Conservation (phyloP, 768 basidiomycete species). For the Auricularia auricula-judae region DNA sequence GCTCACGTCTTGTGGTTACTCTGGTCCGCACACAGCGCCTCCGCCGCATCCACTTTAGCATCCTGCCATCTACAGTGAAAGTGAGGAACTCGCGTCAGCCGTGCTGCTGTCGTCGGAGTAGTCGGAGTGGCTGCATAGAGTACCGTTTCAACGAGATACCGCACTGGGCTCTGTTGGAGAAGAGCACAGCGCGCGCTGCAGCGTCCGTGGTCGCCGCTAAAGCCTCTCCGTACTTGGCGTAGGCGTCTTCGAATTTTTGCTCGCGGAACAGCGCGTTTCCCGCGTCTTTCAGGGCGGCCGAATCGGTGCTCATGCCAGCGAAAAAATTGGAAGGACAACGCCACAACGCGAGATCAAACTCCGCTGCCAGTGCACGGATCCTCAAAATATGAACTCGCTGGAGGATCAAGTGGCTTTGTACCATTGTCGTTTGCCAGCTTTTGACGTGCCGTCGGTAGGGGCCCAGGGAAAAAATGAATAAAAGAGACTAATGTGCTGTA, state of each 20-base stretch:
- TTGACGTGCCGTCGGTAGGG: too few species aligned
- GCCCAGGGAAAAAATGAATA: too few species aligned
- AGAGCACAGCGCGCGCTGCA: constrained; percentile 11
- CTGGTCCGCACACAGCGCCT: neutral
- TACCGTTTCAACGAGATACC: constrained; percentile 9
- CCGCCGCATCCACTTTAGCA: neutral
- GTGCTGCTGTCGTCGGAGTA: neutral
- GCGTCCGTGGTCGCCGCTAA: constrained; percentile 28
- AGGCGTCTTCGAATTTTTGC: constrained; percentile 24
- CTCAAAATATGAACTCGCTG: too few species aligned
- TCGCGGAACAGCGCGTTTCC: constrained; percentile 30
- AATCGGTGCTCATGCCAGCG: neutral
- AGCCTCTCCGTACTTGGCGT: constrained; percentile 30
- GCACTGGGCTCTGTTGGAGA: constrained; percentile 26
- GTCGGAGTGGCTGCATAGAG: neutral
- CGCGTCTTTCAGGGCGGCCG: constrained; percentile 23
- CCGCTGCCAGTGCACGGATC: too few species aligned
- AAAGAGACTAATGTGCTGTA: too few species aligned
- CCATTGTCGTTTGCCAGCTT: too few species aligned
- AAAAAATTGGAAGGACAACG: too few species aligned
- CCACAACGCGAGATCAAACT: too few species aligned
- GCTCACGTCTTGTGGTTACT: neutral
- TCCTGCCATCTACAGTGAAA: neutral
- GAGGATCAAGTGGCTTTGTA: too few species aligned
- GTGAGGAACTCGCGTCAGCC: neutral